Percentiles rank a stretch among this genome's conserved stretches.
Evolutionary conservation across 2,329 filamentous ascomycete species (phyloP).

Genomic region (Sphaerostilbella broomeana): DNA sequence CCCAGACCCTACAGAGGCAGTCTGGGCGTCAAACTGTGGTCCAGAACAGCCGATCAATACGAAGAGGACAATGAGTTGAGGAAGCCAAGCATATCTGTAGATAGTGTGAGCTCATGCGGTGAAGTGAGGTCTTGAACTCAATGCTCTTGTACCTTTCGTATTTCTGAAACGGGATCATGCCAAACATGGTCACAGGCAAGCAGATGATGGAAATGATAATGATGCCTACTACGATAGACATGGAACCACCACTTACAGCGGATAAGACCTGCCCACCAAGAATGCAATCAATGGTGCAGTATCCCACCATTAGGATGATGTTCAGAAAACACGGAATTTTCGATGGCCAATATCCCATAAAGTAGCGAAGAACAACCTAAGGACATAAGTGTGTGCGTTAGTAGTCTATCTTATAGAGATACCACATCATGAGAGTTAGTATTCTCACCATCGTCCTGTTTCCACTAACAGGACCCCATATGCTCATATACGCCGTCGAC

Average conservation of each 20-base stretch:
- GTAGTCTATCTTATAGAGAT: no score
- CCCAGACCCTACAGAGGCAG: conserved; percentile 50
- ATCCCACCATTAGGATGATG: conserved; percentile 64
- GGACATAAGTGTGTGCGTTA: not conserved
- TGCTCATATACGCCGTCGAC: conserved; percentile 71
- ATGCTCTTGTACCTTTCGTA: conserved; percentile 51
- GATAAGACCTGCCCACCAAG: conserved; percentile 73
- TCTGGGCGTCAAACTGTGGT: conserved; percentile 56
- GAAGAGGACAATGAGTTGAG: conserved; percentile 66
- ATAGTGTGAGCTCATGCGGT: conserved; percentile 2
- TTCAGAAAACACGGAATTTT: conserved; percentile 26
- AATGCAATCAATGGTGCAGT: conserved; percentile 71
- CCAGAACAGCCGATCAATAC: conserved; percentile 64
- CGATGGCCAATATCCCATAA: conserved; percentile 58
- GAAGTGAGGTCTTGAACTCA: no score
- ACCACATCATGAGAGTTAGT: not conserved
- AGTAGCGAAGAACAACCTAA: conserved; percentile 64
- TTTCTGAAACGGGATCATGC: conserved; percentile 50
- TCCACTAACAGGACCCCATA: conserved; percentile 67
- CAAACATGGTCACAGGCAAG: conserved; percentile 62
- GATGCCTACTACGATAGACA: conserved; percentile 69
- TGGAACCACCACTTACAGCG: conserved; percentile 57
- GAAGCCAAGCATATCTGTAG: conserved; percentile 40
- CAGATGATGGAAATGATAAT: conserved; percentile 69
- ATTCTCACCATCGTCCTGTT: conserved; percentile 61